Evolutionary conservation across 768 basidiomycete species (phyloP), one percentile per base, ranked within the genome.

Genomic region (Kwoniella mangroviensis): DNA sequence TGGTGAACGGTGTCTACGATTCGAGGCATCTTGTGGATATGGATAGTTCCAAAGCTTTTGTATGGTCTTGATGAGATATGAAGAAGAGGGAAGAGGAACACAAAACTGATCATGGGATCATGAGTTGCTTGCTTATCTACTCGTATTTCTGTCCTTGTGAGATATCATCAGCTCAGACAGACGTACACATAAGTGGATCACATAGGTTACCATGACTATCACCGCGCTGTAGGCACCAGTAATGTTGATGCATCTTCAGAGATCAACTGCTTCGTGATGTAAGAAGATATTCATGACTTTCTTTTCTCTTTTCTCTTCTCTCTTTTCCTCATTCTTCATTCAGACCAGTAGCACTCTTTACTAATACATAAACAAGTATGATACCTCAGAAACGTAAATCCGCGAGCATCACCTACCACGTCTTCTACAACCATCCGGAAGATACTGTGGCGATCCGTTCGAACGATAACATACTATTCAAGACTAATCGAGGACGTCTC

Each of bases 1-100:
- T 2, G 61, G 3, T 41, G n/a, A 28, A n/a, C 1, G 41, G 61
- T 21, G 19, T 62, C 13, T 11, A 24, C 6, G 11, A 28, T 42
- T 49, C 61, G 61, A 62, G 61, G 61, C 61, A 62, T 62, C 22
- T 21, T 62, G 61, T 34, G 34, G 9, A 34, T 34, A 7, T 6
- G 34, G 9, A 34, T 34, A 34, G 34, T 34, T 34, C 34, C 34
- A 34, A 34, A 34, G 34, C 34, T 34, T 34, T 34, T 34, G 34
- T 34, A 34, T 7, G 34, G 1, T 34, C 4, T 34, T 34, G 34
- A 5, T 34, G 34, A 7, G 34, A 34, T 34, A n/a, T 61, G 4
- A 42, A 21, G 34, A 17, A 5, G 7, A 21, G 22, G 19, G n/a
- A 21, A 41, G 15, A 49, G 45, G 4, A 49, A 13, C 45, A 34